Conservation (phyloP, 2,329 filamentous ascomycete species). For the Ceratocystis alfenasii region DNA sequence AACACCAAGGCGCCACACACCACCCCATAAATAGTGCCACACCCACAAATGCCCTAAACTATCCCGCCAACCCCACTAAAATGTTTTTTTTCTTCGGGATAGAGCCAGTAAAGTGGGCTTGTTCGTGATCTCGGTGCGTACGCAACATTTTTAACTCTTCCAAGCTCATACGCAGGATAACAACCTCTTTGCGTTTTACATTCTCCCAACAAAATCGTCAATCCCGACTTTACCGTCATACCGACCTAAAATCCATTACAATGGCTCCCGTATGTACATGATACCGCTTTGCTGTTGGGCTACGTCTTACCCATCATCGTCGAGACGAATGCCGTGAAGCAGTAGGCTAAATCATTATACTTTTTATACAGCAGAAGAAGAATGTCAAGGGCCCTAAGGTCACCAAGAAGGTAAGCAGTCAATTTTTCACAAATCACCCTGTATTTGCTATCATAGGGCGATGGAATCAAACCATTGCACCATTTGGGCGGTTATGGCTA, state of each 20-base stretch:
- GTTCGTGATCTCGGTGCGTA: not conserved
- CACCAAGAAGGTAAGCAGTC: constrained; percentile 63
- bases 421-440: constrained; percentile 11
- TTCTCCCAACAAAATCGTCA: constrained; percentile 20
- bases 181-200: constrained; percentile 49
- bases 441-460: not conserved
- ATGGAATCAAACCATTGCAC: constrained; percentile 18
- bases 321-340: constrained; percentile 47
- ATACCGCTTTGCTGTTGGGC: constrained; percentile 89
- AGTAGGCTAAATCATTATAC: constrained; percentile 80
- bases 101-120: constrained; percentile 14
- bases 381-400: constrained; percentile 59
- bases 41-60: constrained; percentile 20
- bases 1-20: not conserved
- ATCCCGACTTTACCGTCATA: constrained; percentile 22
- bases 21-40: constrained; percentile 11
- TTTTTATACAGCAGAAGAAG: constrained; percentile 48
- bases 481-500: not conserved
- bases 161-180: constrained; percentile 65
- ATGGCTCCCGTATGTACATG: constrained; percentile 83
- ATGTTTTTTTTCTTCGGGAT: not conserved
- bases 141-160: constrained; percentile 21
- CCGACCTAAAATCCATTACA: constrained; percentile 34
- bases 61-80: constrained; percentile 9
- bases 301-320: constrained; percentile 32